phyloP scores from a whole-genome alignment of 2,329 filamentous ascomycete species.

The Parascedosporium putredinis region DNA sequence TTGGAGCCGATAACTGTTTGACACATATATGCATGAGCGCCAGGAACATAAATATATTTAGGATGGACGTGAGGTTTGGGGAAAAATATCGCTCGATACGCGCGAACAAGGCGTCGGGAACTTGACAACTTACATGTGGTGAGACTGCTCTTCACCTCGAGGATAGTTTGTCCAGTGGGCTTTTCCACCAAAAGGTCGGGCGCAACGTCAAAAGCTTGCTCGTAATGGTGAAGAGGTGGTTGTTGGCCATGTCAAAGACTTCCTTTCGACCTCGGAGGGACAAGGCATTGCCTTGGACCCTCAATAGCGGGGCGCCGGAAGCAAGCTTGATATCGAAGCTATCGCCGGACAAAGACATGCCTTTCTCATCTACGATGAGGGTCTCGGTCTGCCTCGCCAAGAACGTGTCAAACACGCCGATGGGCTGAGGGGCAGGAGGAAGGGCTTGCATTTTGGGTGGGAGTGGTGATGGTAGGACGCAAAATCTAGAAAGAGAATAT shows the following conservation, averaged over 20 bases:
- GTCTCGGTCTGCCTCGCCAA: constrained; percentile 31
- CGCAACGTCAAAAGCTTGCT: constrained; percentile 42
- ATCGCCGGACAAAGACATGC: constrained; percentile 51
- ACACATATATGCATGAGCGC: no score
- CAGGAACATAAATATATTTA: no score
- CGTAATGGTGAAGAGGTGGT: constrained; percentile 46
- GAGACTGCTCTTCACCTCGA: constrained; percentile 46
- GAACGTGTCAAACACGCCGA: constrained; percentile 30
- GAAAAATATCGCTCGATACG: no score
- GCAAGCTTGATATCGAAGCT: constrained; percentile 51
- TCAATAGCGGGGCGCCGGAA: constrained; percentile 42
- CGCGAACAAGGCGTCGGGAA: no score
- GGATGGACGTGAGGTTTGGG: no score
- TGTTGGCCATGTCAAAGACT: constrained; percentile 40
- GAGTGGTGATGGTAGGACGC: no score
- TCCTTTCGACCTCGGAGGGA: constrained; percentile 44
- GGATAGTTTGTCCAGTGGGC: constrained; percentile 32
- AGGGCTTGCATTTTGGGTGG: neutral
- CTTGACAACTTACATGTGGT: constrained; percentile 31
- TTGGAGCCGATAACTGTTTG: constrained; percentile 42
- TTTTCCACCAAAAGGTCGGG: constrained; percentile 39
- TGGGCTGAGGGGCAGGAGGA: constrained; percentile 17
- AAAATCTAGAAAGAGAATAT: no score
- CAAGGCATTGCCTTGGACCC: constrained; percentile 44
- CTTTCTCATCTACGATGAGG: constrained; percentile 49